phyloP scores from a whole-genome alignment of 2,329 filamentous ascomycete genomes.

The Fusarium longipes region DNA sequence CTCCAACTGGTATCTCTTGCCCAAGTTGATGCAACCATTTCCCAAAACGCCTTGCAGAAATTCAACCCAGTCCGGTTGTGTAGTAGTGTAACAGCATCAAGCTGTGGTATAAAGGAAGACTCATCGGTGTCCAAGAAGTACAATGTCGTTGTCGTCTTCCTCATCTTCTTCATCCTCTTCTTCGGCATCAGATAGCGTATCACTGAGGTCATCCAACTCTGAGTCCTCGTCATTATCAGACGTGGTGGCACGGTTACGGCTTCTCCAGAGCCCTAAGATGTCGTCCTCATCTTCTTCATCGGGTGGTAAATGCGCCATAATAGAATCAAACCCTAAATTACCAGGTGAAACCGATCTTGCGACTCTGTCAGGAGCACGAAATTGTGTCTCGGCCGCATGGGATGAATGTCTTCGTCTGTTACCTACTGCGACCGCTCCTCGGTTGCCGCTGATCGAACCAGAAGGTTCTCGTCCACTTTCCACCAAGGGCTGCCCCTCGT shows the following conservation, averaged over 20 bases:
- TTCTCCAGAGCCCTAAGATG: slow-evolving; percentile 68
- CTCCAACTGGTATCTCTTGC: slow-evolving; percentile 17
- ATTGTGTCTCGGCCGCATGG: slow-evolving; percentile 50
- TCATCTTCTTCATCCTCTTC: slow-evolving; percentile 63
- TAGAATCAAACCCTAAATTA: slow-evolving; percentile 44
- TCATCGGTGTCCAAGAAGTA: slow-evolving; percentile 62
- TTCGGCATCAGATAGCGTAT: slow-evolving; percentile 56
- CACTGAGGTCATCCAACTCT: slow-evolving; percentile 56
- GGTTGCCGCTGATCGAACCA: slow-evolving; percentile 21
- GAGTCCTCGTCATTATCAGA: slow-evolving; percentile 61
- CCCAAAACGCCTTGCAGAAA: slow-evolving; percentile 43
- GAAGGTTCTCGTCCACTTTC: slow-evolving; percentile 27
- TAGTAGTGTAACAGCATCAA: slow-evolving; percentile 12
- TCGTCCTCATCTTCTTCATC: slow-evolving; percentile 65
- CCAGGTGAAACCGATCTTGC: slow-evolving; percentile 60
- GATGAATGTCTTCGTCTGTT: slow-evolving; percentile 56
- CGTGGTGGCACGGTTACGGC: slow-evolving; percentile 58
- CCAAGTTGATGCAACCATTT: slow-evolving; percentile 25
- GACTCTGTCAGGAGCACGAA: slow-evolving; percentile 54
- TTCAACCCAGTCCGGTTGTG: slow-evolving; percentile 6
- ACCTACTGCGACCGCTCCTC: slow-evolving; percentile 26
- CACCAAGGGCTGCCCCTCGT: slow-evolving; percentile 33
- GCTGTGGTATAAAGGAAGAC: background rate
- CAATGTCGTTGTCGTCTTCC: slow-evolving; percentile 63
- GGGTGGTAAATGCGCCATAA: slow-evolving; percentile 44